Percentiles rank a stretch among this genome's conserved stretches.
These are phyloP conservation scores for Paramarasmius palmivorus DNA, from an alignment of 1,284 basidiomycete genomes.

Conservation along the genomic window DNA sequence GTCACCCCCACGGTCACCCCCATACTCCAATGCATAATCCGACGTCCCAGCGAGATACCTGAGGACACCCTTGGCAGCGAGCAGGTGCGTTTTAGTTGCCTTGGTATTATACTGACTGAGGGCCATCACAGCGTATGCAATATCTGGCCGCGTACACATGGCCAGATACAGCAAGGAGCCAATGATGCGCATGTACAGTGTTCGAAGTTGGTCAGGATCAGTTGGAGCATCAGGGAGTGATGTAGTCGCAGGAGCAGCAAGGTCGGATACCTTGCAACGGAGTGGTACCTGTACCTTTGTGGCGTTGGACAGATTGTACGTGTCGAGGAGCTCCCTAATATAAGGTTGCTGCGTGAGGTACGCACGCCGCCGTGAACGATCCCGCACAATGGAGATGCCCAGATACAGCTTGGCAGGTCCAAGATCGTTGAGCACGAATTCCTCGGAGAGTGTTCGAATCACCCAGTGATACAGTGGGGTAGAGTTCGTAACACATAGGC, in stretches of 20 bases:
- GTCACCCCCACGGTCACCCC: neutral
- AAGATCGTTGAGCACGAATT: neutral
- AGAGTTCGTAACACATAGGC: constrained; percentile 1
- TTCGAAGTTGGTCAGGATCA: neutral
- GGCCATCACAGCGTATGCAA: constrained; percentile 1
- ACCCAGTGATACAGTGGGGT: constrained; percentile 3
- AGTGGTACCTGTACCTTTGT: constrained; percentile 22
- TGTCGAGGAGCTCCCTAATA: neutral
- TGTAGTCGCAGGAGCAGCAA: constrained; percentile 46
- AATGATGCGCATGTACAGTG: neutral
- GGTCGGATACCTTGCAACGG: constrained; percentile 45
- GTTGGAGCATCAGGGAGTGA: constrained; percentile 29
- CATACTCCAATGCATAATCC: constrained; percentile 6
- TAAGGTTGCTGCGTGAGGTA: neutral
- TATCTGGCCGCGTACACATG: neutral
- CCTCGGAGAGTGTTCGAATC: neutral
- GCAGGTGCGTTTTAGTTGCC: neutral
- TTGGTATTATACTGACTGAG: constrained; percentile 5
- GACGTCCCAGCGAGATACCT: constrained; percentile 3
- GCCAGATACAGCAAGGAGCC: constrained; percentile 2
- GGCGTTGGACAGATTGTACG: neutral
- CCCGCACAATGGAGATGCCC: neutral
- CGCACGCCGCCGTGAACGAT: neutral
- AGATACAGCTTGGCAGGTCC: neutral
- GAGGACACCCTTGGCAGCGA: constrained; percentile 4